These are phyloP conservation scores for Curvularia sp. DNA, from an alignment of 2,329 filamentous ascomycete species.

Conservation along the genomic window DNA sequence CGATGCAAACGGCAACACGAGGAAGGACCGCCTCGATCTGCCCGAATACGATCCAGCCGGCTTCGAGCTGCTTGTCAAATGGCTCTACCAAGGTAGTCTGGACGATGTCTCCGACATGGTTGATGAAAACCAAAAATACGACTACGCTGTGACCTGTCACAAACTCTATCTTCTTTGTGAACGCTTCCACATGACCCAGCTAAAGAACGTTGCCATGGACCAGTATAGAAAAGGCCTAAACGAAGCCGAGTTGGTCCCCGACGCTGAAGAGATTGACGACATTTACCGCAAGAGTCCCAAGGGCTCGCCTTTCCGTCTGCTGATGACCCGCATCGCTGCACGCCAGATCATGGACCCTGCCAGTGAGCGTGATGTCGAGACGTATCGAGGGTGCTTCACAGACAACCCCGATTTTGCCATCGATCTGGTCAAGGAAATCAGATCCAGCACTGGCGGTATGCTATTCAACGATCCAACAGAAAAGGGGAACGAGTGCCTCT, in stretches of 20 bases:
- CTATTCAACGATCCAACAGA: conserved; percentile 61
- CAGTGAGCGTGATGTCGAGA: conserved; percentile 56
- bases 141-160: conserved; percentile 61
- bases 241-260: conserved; percentile 60
- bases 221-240: conserved; percentile 60
- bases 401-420: conserved; percentile 60
- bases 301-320: conserved; percentile 57
- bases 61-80: conserved; percentile 63
- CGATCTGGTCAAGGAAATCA: conserved; percentile 61
- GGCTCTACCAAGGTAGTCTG: conserved; percentile 62
- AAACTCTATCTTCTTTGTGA: conserved; percentile 62
- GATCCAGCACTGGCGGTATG: conserved; percentile 57
- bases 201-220: conserved; percentile 63
- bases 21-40: conserved; percentile 55
- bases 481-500: conserved; percentile 54
- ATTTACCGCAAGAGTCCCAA: conserved; percentile 58
- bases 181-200: conserved; percentile 57
- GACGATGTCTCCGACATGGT: conserved; percentile 57
- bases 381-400: conserved; percentile 59
- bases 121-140: conserved; percentile 59
- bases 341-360: conserved; percentile 65
- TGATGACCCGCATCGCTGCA: conserved; percentile 63
- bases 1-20: conserved; percentile 41
- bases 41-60: conserved; percentile 59
- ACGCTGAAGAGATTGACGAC: conserved; percentile 61